A percentile compares a stretch with the other conserved stretches of the same genome.
Conservation (phyloP, 345 rosid species). For the Garcia nutans region DNA sequence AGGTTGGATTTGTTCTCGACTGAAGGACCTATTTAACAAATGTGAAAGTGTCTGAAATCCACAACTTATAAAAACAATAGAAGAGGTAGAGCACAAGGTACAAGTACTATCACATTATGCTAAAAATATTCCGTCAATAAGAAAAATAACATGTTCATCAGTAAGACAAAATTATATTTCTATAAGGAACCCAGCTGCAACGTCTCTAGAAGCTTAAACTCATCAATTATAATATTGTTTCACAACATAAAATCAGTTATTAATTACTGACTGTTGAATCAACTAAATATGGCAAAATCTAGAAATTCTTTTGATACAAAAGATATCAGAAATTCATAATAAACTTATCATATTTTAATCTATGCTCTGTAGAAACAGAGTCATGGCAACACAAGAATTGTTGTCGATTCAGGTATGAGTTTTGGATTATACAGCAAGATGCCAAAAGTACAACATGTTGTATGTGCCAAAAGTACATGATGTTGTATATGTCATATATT, state of each 20-base stretch:
- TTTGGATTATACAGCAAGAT: too few species aligned
- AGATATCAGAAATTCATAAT: neutral
- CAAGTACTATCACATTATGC: neutral
- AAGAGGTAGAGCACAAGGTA: neutral
- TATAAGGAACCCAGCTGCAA: neutral
- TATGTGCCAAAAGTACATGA: too few species aligned
- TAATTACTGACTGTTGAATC: too few species aligned
- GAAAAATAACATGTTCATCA: neutral
- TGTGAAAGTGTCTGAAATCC: slow-evolving; percentile 6
- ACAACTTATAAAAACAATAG: neutral
- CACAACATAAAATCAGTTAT: neutral
- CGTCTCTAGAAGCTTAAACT: neutral
- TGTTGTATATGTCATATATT: too few species aligned
- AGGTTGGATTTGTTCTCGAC: slow-evolving; percentile 66
- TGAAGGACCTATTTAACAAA: slow-evolving; percentile 57
- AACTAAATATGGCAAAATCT: too few species aligned
- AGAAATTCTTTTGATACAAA: neutral
- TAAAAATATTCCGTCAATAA: neutral
- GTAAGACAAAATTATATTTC: neutral
- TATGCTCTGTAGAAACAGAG: neutral
- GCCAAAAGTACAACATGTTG: too few species aligned
- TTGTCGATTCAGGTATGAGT: too few species aligned
- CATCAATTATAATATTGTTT: neutral
- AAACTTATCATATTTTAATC: neutral
- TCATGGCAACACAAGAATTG: neutral